Percentiles rank a stretch among this genome's conserved stretches.
Conservation (phyloP, 164 flowering plant species). For the Chimonanthus salicifolius region DNA sequence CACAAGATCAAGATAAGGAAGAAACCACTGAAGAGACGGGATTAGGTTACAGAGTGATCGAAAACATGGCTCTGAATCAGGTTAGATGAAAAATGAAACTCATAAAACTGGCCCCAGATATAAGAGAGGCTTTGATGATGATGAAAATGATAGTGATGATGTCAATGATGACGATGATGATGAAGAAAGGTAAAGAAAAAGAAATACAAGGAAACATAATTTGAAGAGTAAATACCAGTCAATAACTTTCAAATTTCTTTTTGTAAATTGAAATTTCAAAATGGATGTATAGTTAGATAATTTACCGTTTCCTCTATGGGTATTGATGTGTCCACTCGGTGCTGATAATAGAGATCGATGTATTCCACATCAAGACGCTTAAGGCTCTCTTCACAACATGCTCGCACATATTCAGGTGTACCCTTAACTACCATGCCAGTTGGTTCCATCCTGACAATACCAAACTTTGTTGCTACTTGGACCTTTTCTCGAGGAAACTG, state of each 20-base stretch:
- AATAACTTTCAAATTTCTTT: neutral
- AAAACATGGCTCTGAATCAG: too few species aligned
- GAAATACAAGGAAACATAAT: neutral
- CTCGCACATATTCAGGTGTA: constrained; percentile 14
- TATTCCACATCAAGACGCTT: constrained; percentile 16
- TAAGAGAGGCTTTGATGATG: too few species aligned
- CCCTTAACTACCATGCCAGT: neutral
- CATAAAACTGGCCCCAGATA: too few species aligned
- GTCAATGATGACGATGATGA: too few species aligned
- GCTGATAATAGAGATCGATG: constrained; percentile 23
- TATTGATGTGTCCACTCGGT: constrained; percentile 16
- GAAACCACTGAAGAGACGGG: too few species aligned
- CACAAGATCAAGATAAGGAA: too few species aligned
- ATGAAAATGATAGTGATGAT: too few species aligned
- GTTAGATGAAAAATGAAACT: too few species aligned
- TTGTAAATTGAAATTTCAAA: neutral
- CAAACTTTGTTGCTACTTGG: constrained; percentile 19
- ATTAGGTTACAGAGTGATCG: too few species aligned
- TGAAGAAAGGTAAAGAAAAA: neutral
- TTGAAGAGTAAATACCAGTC: neutral
- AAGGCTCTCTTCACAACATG: constrained; percentile 22
- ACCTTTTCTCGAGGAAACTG: constrained; percentile 14
- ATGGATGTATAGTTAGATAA: neutral
- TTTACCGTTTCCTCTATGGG: constrained; percentile 22
- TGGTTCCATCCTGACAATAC: constrained; percentile 1